Conservation (phyloP, 2,329 filamentous ascomycete species). For the Byssoonygena ceratinophila region DNA sequence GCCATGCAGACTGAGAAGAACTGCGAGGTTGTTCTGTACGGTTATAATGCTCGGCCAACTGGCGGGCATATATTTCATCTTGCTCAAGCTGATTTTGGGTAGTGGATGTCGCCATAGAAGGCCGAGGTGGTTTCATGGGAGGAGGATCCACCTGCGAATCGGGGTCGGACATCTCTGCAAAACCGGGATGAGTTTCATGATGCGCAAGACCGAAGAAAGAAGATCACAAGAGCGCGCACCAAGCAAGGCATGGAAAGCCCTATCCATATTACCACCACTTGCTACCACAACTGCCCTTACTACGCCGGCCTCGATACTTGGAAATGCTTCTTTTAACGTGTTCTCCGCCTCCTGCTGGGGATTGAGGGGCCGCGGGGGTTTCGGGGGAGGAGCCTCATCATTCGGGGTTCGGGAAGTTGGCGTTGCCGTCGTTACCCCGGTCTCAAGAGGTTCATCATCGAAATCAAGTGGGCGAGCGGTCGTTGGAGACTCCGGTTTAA, state of each 20-base stretch:
- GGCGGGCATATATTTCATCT: conserved; percentile 83
- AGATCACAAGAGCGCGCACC: conserved; percentile 42
- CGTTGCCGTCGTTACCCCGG: conserved; percentile 23
- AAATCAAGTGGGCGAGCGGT: conserved; percentile 49
- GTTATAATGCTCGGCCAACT: conserved; percentile 84
- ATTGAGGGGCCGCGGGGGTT: conserved; percentile 73
- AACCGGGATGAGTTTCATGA: conserved; percentile 3
- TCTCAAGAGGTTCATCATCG: conserved; percentile 45
- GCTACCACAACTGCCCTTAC: conserved; percentile 81
- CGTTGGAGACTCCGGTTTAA: conserved; percentile 43
- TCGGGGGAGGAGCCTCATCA: conserved; percentile 44
- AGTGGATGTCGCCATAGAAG: conserved; percentile 47
- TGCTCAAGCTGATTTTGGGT: conserved; percentile 73
- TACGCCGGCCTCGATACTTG: conserved; percentile 64
- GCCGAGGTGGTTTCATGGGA: conserved; percentile 72
- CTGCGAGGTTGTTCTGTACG: conserved; percentile 25
- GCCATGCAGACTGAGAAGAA: conserved; percentile 17
- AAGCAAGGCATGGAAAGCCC: conserved; percentile 87
- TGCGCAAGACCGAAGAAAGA: not conserved
- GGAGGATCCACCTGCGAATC: conserved; percentile 56
- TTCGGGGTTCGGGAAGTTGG: conserved; percentile 19
- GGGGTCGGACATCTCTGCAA: conserved; percentile 65
- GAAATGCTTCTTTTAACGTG: conserved; percentile 90
- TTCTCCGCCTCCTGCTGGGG: conserved; percentile 75
- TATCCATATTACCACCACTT: conserved; percentile 77